Evolutionary conservation across 2,329 filamentous ascomycete species (phyloP).

Genomic region (Aspergillus sp.): DNA sequence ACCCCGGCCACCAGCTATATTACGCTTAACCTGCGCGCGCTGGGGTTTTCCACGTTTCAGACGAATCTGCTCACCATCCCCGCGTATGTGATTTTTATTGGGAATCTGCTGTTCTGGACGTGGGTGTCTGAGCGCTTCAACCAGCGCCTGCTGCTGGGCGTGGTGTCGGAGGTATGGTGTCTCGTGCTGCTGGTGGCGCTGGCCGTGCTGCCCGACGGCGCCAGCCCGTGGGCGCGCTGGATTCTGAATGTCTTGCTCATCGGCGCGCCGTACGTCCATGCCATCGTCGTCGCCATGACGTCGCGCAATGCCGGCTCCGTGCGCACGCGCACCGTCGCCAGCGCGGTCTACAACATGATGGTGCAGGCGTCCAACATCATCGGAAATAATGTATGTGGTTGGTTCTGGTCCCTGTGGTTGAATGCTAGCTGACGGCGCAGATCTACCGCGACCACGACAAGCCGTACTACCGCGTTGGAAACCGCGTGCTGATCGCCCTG

Average conservation of each 20-base stretch:
- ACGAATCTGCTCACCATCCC: conserved; percentile 65
- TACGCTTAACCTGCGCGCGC: conserved; percentile 46
- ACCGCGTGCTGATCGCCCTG: conserved; percentile 57
- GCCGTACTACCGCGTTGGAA: conserved; percentile 58
- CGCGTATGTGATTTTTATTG: conserved; percentile 55
- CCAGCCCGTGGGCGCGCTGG: conserved; percentile 54
- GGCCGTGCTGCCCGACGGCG: conserved; percentile 47
- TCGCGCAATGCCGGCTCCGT: conserved; percentile 45
- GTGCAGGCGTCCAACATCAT: conserved; percentile 45
- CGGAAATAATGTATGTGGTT: conserved; percentile 33
- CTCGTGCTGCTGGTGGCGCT: conserved; percentile 54
- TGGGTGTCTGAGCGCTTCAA: conserved; percentile 57
- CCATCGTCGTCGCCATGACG: conserved; percentile 49
- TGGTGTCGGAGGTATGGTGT: conserved; percentile 54
- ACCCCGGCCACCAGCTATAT: conserved; percentile 37
- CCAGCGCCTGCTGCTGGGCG: conserved; percentile 54
- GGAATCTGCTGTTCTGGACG: conserved; percentile 56
- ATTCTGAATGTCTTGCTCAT: conserved; percentile 53
- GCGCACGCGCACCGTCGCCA: conserved; percentile 43
- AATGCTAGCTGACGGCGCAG: conserved; percentile 28
- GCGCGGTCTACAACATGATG: conserved; percentile 48
- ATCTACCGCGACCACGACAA: conserved; percentile 57
- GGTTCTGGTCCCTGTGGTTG: neutral
- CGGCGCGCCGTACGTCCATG: conserved; percentile 60
- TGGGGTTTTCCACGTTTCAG: conserved; percentile 59